Conservation (phyloP, 805 yeast species). For the Metschnikowia borealis region DNA sequence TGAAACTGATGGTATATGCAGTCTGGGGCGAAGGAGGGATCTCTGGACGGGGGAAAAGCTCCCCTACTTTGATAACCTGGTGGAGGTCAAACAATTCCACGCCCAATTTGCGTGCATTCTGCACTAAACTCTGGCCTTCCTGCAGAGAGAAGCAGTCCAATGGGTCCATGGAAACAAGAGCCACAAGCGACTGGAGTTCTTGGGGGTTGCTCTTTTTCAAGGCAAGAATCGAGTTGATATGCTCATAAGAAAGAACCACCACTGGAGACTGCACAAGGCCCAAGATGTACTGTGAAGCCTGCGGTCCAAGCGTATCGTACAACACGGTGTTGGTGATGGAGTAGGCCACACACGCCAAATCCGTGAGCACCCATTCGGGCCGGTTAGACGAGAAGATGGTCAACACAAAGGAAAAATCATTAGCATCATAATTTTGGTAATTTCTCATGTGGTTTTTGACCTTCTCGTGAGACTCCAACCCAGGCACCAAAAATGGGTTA, state of each 20-base stretch:
- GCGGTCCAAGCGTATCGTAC: constrained; percentile 41
- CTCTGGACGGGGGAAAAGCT: constrained; percentile 19
- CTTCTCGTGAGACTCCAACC: constrained; percentile 20
- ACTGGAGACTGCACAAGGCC: constrained; percentile 60
- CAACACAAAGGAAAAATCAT: constrained; percentile 41
- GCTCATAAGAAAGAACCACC: constrained; percentile 30
- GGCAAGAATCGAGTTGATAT: constrained; percentile 8
- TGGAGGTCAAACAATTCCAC: constrained; percentile 20
- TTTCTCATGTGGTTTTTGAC: constrained; percentile 17
- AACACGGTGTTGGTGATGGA: constrained; percentile 24
- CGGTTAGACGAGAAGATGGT: constrained; percentile 56
- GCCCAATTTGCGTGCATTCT: constrained; percentile 14
- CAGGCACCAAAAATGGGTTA: constrained; percentile 19
- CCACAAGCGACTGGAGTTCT: constrained; percentile 18
- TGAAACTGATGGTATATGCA: constrained; percentile 24
- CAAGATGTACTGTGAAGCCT: constrained; percentile 61
- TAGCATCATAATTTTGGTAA: constrained; percentile 10
- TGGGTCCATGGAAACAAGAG: constrained; percentile 28
- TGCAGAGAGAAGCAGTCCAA: constrained; percentile 12
- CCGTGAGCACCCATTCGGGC: constrained; percentile 67
- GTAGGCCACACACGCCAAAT: constrained; percentile 61
- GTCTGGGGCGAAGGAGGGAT: constrained; percentile 18
- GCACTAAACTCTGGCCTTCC: constrained; percentile 28
- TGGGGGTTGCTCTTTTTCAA: constrained; percentile 13
- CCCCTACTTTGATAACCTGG: constrained; percentile 22